These are phyloP conservation scores for Blastocystis sp. DNA, from an alignment of 352 stramenopile species.

Conservation along the genomic window DNA sequence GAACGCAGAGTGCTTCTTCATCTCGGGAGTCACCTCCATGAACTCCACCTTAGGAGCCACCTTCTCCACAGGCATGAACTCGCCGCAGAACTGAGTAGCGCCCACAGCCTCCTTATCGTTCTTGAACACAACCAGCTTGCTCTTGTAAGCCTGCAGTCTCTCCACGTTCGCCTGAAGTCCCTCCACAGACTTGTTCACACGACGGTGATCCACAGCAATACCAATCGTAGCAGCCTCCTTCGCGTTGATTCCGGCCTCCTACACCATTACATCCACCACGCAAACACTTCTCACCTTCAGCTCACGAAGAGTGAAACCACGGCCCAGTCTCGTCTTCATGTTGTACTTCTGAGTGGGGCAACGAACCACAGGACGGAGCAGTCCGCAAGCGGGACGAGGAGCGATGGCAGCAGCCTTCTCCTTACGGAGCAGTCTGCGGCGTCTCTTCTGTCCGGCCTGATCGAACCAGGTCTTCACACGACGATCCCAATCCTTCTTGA, in stretches of 20 bases:
- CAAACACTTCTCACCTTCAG: no score
- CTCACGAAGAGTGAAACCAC: no score
- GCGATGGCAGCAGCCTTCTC: constrained; percentile 91
- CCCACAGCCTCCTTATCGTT: not conserved
- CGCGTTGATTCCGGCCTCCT: no score
- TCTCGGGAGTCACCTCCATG: constrained; percentile 61
- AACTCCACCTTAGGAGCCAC: constrained; percentile 66
- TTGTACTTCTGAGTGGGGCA: constrained; percentile 95
- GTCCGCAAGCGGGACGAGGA: constrained; percentile 83
- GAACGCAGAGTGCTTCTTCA: constrained; percentile 72
- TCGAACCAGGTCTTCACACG: no score
- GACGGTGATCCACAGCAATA: constrained; percentile 92
- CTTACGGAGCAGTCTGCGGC: constrained; percentile 83
- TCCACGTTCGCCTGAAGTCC: constrained; percentile 79
- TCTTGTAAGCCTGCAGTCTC: constrained; percentile 24
- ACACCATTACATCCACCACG: no score
- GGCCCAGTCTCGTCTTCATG: constrained; percentile 83
- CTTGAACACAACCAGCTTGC: constrained; percentile 4
- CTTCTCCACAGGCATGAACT: constrained; percentile 35
- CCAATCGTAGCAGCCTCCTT: no score
- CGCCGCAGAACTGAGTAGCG: constrained; percentile 59
- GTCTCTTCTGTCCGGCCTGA: no score
- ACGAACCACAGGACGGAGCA: constrained; percentile 88
- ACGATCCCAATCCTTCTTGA: no score
- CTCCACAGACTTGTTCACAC: constrained; percentile 86